These are phyloP conservation scores for Syzygium syzygioides DNA, from an alignment of 441 rosid genomes.

Conservation along the genomic window DNA sequence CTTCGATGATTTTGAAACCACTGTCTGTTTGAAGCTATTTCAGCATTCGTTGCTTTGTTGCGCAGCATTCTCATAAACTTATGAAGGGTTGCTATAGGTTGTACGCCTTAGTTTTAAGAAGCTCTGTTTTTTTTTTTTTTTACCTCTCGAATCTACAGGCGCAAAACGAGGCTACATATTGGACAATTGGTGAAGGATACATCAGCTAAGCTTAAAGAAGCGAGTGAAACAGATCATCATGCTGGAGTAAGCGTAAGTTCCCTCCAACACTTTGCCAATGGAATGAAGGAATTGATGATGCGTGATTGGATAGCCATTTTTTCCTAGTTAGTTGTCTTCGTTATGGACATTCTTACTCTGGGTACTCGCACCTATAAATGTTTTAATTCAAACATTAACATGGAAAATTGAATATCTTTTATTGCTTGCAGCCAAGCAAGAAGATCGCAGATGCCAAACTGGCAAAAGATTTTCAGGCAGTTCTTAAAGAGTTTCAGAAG, in stretches of 20 bases:
- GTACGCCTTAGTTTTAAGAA: background rate
- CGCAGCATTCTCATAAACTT: background rate
- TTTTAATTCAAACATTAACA: background rate
- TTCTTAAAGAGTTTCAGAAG: conserved; percentile 89
- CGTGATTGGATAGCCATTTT: background rate
- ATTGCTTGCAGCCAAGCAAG: conserved; percentile 64
- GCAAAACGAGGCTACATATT: conserved; percentile 72
- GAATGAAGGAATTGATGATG: background rate
- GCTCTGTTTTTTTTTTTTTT: background rate
- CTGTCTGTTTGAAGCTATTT: background rate
- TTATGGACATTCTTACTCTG: background rate
- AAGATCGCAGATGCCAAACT: conserved; percentile 94
- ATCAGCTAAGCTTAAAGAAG: conserved; percentile 88
- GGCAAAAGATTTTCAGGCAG: conserved; percentile 92
- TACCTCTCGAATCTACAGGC: conserved; percentile 32
- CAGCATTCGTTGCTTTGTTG: background rate
- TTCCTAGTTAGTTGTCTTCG: too few relatives aligned
- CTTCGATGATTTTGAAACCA: background rate
- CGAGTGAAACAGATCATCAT: conserved; percentile 79
- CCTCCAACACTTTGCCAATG: background rate
- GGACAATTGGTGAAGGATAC: conserved; percentile 92
- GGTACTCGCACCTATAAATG: background rate
- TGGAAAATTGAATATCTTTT: background rate
- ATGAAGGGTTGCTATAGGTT: background rate
- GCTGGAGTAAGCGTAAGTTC: conserved; percentile 67